Evolutionary conservation across 371 early-diverging fungal species (phyloP), one percentile per base, ranked within the genome.

Genomic region (Blakeslea trispora): DNA sequence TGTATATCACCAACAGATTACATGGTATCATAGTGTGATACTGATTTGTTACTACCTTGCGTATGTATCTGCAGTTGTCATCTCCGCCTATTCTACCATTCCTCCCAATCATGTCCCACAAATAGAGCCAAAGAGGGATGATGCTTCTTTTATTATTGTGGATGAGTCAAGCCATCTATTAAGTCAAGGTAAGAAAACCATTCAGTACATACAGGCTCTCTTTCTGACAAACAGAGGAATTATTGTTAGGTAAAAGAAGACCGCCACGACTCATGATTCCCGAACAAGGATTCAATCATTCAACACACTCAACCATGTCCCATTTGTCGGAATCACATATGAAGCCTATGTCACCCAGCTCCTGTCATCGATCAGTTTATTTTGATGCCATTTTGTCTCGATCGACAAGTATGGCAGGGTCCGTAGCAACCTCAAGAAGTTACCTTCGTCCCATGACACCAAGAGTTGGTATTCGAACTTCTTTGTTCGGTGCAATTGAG

Each of bases 1-100:
- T 28, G 71, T 85, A 5, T 75, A 80, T 28, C 83, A 88, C 37
- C 74, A 77, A n/a, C 61, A 74, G 24, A 88, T 89, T 21, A 73
- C 81, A 1, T 80, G 87, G 60, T 72, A 79, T 41, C 89, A 90
- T 50, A 78, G 85, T 19, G 45, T 82, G 3, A 50, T 66, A 7
- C 66, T 89, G n/a, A 69, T 85, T 14, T 42, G 64, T 0, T 85
- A 79, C 31, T 87, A 89, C 50, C 46, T 76, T 2, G 37, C 53
- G 1, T 89, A 89, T 66, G 87, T 87, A 14, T 39, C 47, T 18
- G 64, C 71, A 6, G 86, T 87, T 9, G 70, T 81, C 13, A 53
- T 69, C 34, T 58, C 72, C 32, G 50, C 68, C 32, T 69, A 55
- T 37, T 50, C 35, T 13, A 60, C 17, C 2, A 46, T 10, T 22